Evolutionary conservation across 1,284 basidiomycete species (phyloP).

Genomic region (Rhodotorula sp.): DNA sequence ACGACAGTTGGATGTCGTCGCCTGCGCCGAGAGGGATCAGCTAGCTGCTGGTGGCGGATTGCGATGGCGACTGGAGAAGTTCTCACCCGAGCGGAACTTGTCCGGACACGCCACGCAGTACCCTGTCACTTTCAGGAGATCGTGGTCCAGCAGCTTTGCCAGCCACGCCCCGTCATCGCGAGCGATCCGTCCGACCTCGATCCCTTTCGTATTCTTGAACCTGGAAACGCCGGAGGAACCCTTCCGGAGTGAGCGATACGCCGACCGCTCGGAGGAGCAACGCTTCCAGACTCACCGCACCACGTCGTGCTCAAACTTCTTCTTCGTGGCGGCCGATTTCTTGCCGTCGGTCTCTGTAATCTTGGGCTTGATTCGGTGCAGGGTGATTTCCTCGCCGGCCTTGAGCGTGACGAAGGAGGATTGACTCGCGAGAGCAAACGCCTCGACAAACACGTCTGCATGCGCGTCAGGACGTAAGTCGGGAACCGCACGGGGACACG

Average conservation of each 20-base stretch:
- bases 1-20: constrained; percentile 66
- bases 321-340: constrained; percentile 10
- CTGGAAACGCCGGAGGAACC: neutral
- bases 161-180: constrained; percentile 69
- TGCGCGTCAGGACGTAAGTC: neutral
- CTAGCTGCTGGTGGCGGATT: neutral
- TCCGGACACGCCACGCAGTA: constrained; percentile 40
- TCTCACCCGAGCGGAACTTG: constrained; percentile 31
- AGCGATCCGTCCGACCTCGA: constrained; percentile 71
- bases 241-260: neutral
- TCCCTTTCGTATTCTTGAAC: constrained; percentile 30
- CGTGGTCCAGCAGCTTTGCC: constrained; percentile 64
- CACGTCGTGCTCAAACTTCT: constrained; percentile 30
- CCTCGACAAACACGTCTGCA: constrained; percentile 29
- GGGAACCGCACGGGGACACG: neutral
- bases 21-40: constrained; percentile 56
- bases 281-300: constrained; percentile 20
- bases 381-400: constrained; percentile 21
- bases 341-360: neutral
- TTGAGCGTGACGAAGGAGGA: constrained; percentile 25
- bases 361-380: constrained; percentile 21
- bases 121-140: constrained; percentile 56
- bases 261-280: neutral
- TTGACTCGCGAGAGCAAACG: constrained; percentile 18
- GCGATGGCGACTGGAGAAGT: neutral